Evolutionary conservation across 352 stramenopile species (phyloP), one percentile per base, ranked within the genome.

Genomic region (Globisporangium rhizosaccharum): DNA sequence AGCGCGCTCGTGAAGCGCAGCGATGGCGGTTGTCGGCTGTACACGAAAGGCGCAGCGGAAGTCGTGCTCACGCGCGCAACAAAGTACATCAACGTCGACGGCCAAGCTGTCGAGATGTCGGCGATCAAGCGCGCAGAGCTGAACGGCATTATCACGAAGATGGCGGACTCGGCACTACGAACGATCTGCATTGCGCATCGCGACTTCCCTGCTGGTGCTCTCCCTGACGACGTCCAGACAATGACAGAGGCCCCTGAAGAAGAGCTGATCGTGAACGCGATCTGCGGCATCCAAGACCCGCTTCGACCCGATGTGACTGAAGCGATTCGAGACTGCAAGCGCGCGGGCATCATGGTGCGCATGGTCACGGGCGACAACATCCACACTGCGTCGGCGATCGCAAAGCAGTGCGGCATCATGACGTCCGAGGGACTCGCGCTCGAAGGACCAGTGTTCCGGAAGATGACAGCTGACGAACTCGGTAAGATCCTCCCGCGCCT

Each of bases 311-410:
- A 98, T 66, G 96, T 99, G 30, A 87, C 89, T 25, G 85, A 97
- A 47, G 85, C 96, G 12, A 97, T 99, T 28, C 72, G 76, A 17
- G 87, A 88, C 48, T 99, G 97, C 72, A 94, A 97, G 67, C 75
- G 79, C 17, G 96, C 97, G 8, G 97, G 97, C 28, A 99, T 99
- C 66, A 97, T 97, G 71, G 97, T 99, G 45, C 92, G 96, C 39
- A 99, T 99, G 96, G 95, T 99, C 60, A 99, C 97, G 7, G 97
- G 97, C 54, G 97, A 99, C 75, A 98, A 99, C 63, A 96, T 99
- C 56, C 85, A 98, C 58, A 99, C 97, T 23, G 97, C 97, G 18
- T 89, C 88, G 37, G 96, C 96, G 0, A 99, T 99, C 75, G 97
- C 96, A 2, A 80, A 75, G 41, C 84, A 99, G 65, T 98, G 96